Conservation (phyloP, 2,329 filamentous ascomycete species). For the Calonectria leucothoes region DNA sequence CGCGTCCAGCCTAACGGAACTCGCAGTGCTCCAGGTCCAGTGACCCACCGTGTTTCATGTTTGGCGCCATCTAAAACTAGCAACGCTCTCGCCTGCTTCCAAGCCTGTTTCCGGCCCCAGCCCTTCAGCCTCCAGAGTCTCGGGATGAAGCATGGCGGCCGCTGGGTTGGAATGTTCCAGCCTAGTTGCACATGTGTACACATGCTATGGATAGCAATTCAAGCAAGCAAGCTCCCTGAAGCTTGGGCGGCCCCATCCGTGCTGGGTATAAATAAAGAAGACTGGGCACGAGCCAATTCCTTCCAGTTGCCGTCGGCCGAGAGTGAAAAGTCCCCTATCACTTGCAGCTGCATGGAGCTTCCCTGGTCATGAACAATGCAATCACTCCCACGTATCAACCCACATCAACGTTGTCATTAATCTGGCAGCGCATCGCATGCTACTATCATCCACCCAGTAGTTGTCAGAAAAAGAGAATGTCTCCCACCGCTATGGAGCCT, state of each 20-base stretch:
- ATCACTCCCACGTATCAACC: background rate
- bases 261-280: background rate
- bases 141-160: background rate
- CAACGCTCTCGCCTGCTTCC: constrained; percentile 11
- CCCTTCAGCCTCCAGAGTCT: background rate
- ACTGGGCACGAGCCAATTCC: background rate
- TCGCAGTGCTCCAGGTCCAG: background rate
- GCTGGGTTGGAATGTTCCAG: background rate
- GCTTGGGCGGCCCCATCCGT: constrained; percentile 1
- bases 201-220: background rate
- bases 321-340: background rate
- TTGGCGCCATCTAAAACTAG: constrained; percentile 25
- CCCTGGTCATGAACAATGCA: background rate
- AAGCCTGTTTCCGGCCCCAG: background rate
- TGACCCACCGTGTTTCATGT: constrained; percentile 39
- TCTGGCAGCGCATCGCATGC: background rate
- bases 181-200: background rate
- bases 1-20: constrained; percentile 19
- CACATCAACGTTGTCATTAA: background rate
- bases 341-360: background rate
- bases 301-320: background rate
- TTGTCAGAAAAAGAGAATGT: background rate
- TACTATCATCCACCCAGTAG: background rate
- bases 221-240: constrained; percentile 8
- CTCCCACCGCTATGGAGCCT: background rate